Conservation (phyloP, 352 stramenopile genomes). For the Phytophthora tubulina region DNA sequence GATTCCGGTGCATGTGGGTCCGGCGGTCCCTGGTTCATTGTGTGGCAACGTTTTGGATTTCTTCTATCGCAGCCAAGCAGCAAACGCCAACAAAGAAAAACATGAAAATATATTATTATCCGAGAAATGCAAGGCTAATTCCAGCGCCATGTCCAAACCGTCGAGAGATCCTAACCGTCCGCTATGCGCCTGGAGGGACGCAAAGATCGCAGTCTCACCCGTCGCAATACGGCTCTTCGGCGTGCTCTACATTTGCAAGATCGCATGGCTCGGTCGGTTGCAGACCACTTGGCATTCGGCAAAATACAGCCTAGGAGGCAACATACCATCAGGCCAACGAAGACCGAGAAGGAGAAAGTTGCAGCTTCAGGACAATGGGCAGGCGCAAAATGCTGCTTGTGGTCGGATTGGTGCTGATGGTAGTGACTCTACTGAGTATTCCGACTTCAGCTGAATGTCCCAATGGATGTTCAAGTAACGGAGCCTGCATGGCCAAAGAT, state of each 20-base stretch:
- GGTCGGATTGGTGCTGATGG: conserved; percentile 32
- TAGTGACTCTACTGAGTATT: conserved; percentile 30
- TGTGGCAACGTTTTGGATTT: too few species aligned
- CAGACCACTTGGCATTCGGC: conserved; percentile 26
- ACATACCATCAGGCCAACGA: conserved; percentile 4
- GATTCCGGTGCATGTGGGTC: conserved; percentile 34
- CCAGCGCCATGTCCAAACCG: conserved; percentile 14
- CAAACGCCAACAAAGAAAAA: background rate
- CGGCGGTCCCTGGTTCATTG: conserved; percentile 35
- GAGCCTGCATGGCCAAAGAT: conserved; percentile 82
- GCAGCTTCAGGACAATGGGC: conserved; percentile 19
- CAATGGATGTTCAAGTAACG: conserved; percentile 86
- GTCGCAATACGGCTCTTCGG: conserved; percentile 37
- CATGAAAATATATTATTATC: conserved; percentile 27
- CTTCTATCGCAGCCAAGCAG: too few species aligned
- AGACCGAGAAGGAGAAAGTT: background rate
- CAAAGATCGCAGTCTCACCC: conserved; percentile 41
- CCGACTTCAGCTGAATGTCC: conserved; percentile 62
- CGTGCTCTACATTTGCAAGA: conserved; percentile 21
- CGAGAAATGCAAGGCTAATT: conserved; percentile 14
- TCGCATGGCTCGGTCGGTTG: conserved; percentile 9
- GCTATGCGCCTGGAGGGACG: conserved; percentile 13
- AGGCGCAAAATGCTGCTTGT: conserved; percentile 29
- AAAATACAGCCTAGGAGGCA: conserved; percentile 31
- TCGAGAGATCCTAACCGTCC: conserved; percentile 22